Base-by-base conservation (phyloP, 371 early-diverging fungal genomes). In the Zancudomyces culisetae region DNA sequence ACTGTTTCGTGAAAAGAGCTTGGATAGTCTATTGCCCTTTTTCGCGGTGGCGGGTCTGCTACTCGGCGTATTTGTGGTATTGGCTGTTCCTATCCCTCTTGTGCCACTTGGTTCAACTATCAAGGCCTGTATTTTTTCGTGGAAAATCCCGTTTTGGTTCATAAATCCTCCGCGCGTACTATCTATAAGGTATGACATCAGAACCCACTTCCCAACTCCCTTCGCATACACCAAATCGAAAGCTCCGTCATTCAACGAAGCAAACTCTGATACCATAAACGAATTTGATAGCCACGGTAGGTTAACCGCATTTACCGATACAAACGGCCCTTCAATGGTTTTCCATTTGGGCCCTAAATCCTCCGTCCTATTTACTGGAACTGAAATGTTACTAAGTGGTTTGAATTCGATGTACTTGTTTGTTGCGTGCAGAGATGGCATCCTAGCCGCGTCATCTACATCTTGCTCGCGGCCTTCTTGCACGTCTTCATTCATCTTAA, bases 261-360 rank as follows among this genome's bases (percentile, higher is more conserved):
- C 63, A 13, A 24, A 40, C 4, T 66, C 69, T n/a, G 70, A 60
- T 1, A 69, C 74, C 42, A 72, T 43, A 51, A 69, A 72, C 28
- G 64, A 62, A 22, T 57, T 57, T n/a, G 72, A 54, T 21, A 76
- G 64, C 71, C 71, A 79, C 2, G 78, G 65, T 27, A 71, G 57
- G 56, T 76, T 79, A 29, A 64, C 65, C 20, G 74, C 77, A n/a
- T 62, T 61, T 13, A 78, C 66, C 57, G 66, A 69, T 23, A 54
- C 62, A 59, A 79, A 65, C n/a, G 68, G 68, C 0, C 68, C 68
- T 47, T 68, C 64, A 21, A 68, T 39, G 6, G 68, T 68, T 46
- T 54, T 54, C 68, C 68, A 68, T 23, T 60, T 59, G 42, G 69
- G 61, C 13, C 63, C 58, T 52, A 68, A 47, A n/a, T n/a, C n/a